Base-by-base conservation (phyloP, 352 stramenopile species). In the Globisporangium acanthophoron region DNA sequence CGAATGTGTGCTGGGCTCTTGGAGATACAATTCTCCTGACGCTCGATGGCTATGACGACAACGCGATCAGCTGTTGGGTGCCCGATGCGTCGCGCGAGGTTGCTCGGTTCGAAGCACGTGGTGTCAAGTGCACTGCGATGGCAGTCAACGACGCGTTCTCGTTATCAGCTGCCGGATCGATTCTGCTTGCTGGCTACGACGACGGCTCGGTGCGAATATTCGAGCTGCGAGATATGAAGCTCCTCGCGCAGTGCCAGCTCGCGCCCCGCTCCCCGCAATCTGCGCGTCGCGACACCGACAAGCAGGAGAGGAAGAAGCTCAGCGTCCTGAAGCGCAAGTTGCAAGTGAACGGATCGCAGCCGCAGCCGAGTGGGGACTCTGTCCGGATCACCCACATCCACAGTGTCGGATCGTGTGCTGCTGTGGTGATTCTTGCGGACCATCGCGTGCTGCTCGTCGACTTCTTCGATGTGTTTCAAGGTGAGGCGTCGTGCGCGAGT, bases 131-230 rank as follows among this genome's bases (percentile, higher is more conserved):
- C 24, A 70, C 61, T n/a, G 71, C 57, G 40, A 76, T 90, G 33
- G 59, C 65, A 7, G 68, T 78, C 11, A 78, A 76, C 39, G 67
- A 52, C 11, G 29, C 44, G 2, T 44, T 60, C 33, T 20, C 43
- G 20, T 21, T 20, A 13, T 31, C 16, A 12, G 21, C 11, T 3
- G 21, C 46, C 11, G 58, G 62, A 20, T 69, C 71, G 2, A 60
- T 73, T 24, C 43, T 83, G 5, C 59, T 86, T 54, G 72, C 69
- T 35, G 74, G 67, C 11, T 87, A 84, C 31, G 63, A 66, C 16
- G 74, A 90, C 54, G 66, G 72, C 11, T 74, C 65, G 4, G 20
- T 90, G 12, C 71, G 80, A 0, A 48, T 87, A 1, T 80, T 88
- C 52, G 65, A 90, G 64, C 40, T 90, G 13, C 56, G 52, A 7